Evolutionary conservation across 2,329 filamentous ascomycete species (phyloP).

Genomic region (Colletotrichum endophyticum): DNA sequence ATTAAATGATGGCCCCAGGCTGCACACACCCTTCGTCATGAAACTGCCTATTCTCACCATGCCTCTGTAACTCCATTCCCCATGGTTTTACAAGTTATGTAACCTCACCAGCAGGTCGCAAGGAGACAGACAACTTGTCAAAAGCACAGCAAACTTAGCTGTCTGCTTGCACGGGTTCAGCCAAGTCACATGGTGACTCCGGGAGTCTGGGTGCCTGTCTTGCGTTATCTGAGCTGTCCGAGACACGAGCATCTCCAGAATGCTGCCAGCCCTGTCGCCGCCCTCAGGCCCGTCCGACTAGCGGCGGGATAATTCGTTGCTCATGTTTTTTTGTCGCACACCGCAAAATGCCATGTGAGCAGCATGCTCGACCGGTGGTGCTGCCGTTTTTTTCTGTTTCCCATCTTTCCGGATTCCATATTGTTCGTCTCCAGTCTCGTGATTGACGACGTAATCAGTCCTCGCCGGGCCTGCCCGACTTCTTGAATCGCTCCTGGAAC

Average conservation of each 20-base stretch:
- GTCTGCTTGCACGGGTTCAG: not conserved
- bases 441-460: not conserved
- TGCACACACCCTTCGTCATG: not conserved
- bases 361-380: not conserved
- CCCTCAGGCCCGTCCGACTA: not conserved
- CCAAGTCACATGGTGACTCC: not conserved
- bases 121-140: no score
- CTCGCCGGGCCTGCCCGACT: not conserved
- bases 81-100: not conserved
- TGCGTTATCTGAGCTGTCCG: constrained; percentile 7
- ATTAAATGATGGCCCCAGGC: not conserved
- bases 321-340: not conserved
- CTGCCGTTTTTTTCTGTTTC: not conserved
- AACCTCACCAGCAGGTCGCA: not conserved
- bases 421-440: not conserved
- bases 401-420: not conserved
- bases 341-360: not conserved
- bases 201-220: constrained; percentile 1
- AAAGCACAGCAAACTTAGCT: not conserved
- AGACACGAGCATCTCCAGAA: not conserved
- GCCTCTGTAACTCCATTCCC: not conserved
- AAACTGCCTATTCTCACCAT: not conserved
- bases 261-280: not conserved
- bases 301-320: not conserved
- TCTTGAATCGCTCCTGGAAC: constrained; percentile 1